phyloP scores from a whole-genome alignment of 2,329 filamentous ascomycete genomes.

The Onygenales sp. region DNA sequence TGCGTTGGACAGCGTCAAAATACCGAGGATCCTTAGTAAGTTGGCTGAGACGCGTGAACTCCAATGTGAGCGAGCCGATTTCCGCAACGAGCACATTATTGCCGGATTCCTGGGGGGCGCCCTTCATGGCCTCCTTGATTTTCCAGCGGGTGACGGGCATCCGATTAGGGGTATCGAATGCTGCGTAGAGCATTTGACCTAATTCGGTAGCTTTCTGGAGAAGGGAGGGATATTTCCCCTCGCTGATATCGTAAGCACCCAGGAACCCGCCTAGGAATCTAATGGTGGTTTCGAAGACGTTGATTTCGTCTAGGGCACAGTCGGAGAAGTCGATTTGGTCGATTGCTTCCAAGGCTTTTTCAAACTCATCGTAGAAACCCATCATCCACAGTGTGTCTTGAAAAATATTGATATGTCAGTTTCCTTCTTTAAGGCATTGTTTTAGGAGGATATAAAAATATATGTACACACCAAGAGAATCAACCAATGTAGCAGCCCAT shows the following conservation, averaged over 20 bases:
- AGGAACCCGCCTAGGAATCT: conserved; percentile 45
- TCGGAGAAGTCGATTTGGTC: conserved; percentile 45
- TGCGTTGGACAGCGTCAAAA: conserved; percentile 25
- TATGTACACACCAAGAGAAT: conserved; percentile 19
- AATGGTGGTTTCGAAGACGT: conserved; percentile 42
- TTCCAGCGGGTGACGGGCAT: conserved; percentile 14
- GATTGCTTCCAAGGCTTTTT: conserved; percentile 41
- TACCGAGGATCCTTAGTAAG: conserved; percentile 26
- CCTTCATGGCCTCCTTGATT: conserved; percentile 13
- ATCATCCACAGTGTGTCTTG: conserved; percentile 55
- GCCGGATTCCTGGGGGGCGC: conserved; percentile 16
- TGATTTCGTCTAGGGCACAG: conserved; percentile 19
- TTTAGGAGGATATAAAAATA: background rate
- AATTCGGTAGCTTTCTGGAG: conserved; percentile 44
- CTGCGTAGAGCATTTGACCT: conserved; percentile 45
- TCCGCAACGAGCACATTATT: conserved; percentile 21
- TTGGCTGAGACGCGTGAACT: conserved; percentile 32
- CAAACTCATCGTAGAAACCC: conserved; percentile 48
- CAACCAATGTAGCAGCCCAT: conserved; percentile 51
- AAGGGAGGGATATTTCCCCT: conserved; percentile 30
- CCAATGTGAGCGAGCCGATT: conserved; percentile 27
- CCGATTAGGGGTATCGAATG: conserved; percentile 19
- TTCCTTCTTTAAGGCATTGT: background rate
- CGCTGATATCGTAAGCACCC: conserved; percentile 43
- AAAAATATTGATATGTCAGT: conserved; percentile 8